Evolutionary conservation across 192 early-diverging fungal species (phyloP).

Genomic region (Backusella westeae): DNA sequence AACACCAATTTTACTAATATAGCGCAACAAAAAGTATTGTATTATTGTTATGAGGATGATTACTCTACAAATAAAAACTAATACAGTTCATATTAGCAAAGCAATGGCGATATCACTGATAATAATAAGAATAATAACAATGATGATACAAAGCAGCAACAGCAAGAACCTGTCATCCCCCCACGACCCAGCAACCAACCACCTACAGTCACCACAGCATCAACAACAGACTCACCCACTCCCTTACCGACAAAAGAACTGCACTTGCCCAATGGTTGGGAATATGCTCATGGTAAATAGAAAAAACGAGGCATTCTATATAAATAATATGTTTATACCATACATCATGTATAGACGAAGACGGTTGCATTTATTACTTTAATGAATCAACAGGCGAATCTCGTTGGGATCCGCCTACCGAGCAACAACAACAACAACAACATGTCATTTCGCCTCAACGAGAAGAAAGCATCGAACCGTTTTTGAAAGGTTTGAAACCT

Average conservation of each 20-base stretch:
- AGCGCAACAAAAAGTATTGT: not conserved
- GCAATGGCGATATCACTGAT: not conserved
- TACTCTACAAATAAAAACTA: no score
- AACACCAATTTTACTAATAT: not conserved
- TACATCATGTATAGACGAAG: slow-evolving; percentile 38
- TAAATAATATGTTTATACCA: not conserved
- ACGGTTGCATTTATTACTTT: slow-evolving; percentile 51
- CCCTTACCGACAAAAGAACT: slow-evolving; percentile 1
- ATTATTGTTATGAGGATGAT: not conserved
- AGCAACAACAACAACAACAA: not conserved
- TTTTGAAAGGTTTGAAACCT: not conserved
- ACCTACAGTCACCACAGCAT: not conserved
- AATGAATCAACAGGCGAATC: slow-evolving; percentile 49
- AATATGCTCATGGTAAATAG: slow-evolving; percentile 40
- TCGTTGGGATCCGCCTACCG: slow-evolving; percentile 43
- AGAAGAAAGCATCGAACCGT: not conserved
- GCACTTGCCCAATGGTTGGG: slow-evolving; percentile 42
- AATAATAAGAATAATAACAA: not conserved
- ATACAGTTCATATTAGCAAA: not conserved
- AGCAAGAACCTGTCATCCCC: not conserved
- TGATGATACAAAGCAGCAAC: not conserved
- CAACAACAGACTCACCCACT: not conserved
- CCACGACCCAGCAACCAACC: not conserved
- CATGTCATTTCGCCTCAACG: not conserved
- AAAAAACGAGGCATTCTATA: not conserved